Conservation (phyloP, 2,329 filamentous ascomycete genomes). For the Colletotrichum chlorophyti region DNA sequence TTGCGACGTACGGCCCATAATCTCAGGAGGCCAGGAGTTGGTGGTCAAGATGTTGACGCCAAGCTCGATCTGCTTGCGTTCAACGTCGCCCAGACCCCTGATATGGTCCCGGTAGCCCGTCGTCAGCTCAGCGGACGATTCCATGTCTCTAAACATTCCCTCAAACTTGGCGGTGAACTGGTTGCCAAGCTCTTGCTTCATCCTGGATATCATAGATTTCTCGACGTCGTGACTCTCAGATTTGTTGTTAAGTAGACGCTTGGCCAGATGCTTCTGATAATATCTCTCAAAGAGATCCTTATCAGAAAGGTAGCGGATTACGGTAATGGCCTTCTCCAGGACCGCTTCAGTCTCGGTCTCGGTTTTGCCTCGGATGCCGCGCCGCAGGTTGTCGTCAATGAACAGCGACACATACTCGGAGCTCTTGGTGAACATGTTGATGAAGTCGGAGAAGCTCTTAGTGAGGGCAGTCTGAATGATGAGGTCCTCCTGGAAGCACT, state of each 20-base stretch:
- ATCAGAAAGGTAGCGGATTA: constrained; percentile 88
- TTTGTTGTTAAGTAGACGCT: constrained; percentile 85
- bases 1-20: constrained; percentile 71
- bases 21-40: constrained; percentile 93
- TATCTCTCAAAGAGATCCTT: constrained; percentile 97
- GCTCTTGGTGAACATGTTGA: constrained; percentile 85
- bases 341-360: constrained; percentile 85
- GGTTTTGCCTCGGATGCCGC: constrained; percentile 90
- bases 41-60: constrained; percentile 86
- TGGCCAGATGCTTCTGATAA: constrained; percentile 95
- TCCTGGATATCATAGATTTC: constrained; percentile 92
- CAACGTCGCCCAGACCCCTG: constrained; percentile 53
- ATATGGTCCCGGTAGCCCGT: constrained; percentile 77
- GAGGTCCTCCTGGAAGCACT: constrained; percentile 78
- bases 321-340: constrained; percentile 86
- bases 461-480: constrained; percentile 82
- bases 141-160: constrained; percentile 97
- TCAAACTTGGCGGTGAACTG: constrained; percentile 93
- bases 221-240: constrained; percentile 92
- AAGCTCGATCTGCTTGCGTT: constrained; percentile 75
- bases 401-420: constrained; percentile 95
- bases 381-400: constrained; percentile 95
- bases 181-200: constrained; percentile 96
- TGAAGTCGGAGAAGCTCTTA: constrained; percentile 89
- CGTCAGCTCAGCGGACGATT: constrained; percentile 83